Conservation (phyloP, 2,329 filamentous ascomycete genomes). For the Neobulgaria alba region DNA sequence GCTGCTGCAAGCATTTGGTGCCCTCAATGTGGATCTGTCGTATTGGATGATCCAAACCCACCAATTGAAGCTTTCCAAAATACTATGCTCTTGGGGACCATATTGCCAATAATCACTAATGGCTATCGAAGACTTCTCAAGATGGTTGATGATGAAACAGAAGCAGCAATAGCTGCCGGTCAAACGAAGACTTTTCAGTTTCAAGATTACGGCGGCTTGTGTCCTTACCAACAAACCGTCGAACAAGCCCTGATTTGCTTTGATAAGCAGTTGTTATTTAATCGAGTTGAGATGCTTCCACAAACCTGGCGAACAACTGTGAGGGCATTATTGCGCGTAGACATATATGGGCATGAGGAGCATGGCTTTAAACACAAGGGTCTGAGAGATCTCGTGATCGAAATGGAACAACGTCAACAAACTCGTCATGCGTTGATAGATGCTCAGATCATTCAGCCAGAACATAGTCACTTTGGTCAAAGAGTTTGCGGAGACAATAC, state of each 20-base stretch:
- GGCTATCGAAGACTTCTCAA: constrained; percentile 47
- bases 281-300: constrained; percentile 41
- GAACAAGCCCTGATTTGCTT: constrained; percentile 11
- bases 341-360: constrained; percentile 45
- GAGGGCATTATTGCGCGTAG: constrained; percentile 44
- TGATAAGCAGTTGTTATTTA: constrained; percentile 26
- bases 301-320: constrained; percentile 45
- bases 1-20: constrained; percentile 44
- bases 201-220: constrained; percentile 24
- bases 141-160: constrained; percentile 45
- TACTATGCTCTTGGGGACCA: constrained; percentile 48
- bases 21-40: constrained; percentile 36
- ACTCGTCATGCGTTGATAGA: constrained; percentile 43
- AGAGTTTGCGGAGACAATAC: constrained; percentile 30
- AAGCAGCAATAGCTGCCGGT: constrained; percentile 34
- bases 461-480: constrained; percentile 16
- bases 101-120: constrained; percentile 49
- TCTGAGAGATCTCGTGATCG: constrained; percentile 43
- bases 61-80: constrained; percentile 47
- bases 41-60: constrained; percentile 31
- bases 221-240: constrained; percentile 8
- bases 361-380: constrained; percentile 34
- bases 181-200: constrained; percentile 28
- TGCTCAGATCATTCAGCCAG: constrained; percentile 29
- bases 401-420: constrained; percentile 43